Conservation (phyloP, 306 rosid genomes). For the Trifolium subterraneum region DNA sequence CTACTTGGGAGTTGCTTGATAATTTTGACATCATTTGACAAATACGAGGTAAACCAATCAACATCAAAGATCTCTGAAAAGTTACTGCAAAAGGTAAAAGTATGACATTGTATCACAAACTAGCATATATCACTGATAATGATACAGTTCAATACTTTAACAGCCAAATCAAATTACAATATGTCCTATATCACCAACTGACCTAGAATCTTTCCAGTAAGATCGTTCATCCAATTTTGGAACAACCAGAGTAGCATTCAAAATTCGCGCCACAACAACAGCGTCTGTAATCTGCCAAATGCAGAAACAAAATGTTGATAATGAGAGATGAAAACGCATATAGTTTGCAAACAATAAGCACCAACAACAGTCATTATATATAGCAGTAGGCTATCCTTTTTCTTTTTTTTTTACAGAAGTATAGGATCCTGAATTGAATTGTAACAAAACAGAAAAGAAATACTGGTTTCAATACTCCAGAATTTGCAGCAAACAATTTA, state of each 20-base stretch:
- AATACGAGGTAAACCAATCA: slow-evolving; percentile 78
- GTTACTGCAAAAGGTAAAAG: slow-evolving; percentile 75
- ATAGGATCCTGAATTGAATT: not conserved
- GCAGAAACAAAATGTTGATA: slow-evolving; percentile 40
- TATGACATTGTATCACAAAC: slow-evolving; percentile 18
- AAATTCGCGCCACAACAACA: slow-evolving; percentile 92
- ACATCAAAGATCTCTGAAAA: slow-evolving; percentile 95
- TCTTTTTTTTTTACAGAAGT: not conserved
- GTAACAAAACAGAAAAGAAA: slow-evolving; percentile 13
- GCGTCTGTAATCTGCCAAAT: slow-evolving; percentile 92
- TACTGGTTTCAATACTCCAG: slow-evolving; percentile 22
- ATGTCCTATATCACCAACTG: slow-evolving; percentile 37
- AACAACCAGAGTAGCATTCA: slow-evolving; percentile 94
- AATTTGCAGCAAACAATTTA: slow-evolving; percentile 29
- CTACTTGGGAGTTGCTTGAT: slow-evolving; percentile 82
- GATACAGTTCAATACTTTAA: not conserved
- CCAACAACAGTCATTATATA: slow-evolving; percentile 19
- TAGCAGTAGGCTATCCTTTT: not conserved
- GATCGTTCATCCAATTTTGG: slow-evolving; percentile 95
- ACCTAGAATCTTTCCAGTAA: slow-evolving; percentile 98
- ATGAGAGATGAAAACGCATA: slow-evolving; percentile 32
- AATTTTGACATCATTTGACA: slow-evolving; percentile 85
- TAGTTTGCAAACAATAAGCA: slow-evolving; percentile 35
- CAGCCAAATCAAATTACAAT: slow-evolving; percentile 28
- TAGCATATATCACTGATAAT: slow-evolving; percentile 18